Conservation (phyloP, 345 rosid genomes). For the Nasturtium officinale region DNA sequence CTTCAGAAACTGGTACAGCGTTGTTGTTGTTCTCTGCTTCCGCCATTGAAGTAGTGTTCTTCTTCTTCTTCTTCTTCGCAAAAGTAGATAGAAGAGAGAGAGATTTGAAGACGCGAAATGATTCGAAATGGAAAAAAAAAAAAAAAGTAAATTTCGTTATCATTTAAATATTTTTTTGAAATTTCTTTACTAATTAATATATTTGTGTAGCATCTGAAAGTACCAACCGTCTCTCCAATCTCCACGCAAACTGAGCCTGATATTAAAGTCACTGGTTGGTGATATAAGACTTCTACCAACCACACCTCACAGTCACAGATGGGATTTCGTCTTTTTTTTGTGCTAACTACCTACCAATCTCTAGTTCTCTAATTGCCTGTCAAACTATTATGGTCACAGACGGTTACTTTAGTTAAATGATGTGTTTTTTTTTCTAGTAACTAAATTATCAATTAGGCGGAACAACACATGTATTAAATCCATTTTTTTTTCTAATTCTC, state of each 20-base stretch:
- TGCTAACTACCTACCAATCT: background rate
- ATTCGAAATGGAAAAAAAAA: conserved; percentile 40
- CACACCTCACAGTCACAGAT: background rate
- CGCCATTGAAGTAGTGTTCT: conserved; percentile 50
- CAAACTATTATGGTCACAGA: conserved; percentile 3
- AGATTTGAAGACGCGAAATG: conserved; percentile 23
- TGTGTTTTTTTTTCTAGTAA: no score
- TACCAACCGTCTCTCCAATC: conserved; percentile 31
- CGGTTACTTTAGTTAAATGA: background rate
- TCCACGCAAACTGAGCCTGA: conserved; percentile 37
- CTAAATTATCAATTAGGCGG: background rate
- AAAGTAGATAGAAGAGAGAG: conserved; percentile 24
- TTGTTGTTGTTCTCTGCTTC: conserved; percentile 43
- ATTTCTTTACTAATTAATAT: background rate
- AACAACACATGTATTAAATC: conserved; percentile 7
- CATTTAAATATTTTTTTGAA: conserved; percentile 25
- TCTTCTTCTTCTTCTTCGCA: conserved; percentile 12
- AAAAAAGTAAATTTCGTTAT: conserved; percentile 24
- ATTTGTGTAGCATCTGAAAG: conserved; percentile 1
- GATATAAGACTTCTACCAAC: conserved; percentile 15
- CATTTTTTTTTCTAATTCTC: conserved; percentile 11
- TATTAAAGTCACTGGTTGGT: conserved; percentile 37
- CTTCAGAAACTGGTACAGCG: conserved; percentile 49
- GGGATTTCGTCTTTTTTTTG: background rate
- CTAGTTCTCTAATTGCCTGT: conserved; percentile 16